Conservation (phyloP, 2,329 filamentous ascomycete genomes). For the Bipolaris bicolor region DNA sequence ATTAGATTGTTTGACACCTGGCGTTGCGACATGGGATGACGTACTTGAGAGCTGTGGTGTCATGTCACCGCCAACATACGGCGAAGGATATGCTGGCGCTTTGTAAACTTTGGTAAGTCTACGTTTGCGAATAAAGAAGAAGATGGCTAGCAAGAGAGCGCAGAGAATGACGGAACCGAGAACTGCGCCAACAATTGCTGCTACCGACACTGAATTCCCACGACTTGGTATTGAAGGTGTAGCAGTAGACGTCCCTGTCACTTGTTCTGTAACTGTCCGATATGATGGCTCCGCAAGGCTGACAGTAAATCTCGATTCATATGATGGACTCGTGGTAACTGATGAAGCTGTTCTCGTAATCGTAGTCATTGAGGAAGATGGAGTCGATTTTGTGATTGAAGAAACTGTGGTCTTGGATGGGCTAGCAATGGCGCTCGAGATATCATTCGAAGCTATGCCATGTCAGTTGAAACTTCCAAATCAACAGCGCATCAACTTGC, state of each 20-base stretch:
- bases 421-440: not conserved
- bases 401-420: not conserved
- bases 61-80: constrained; percentile 34
- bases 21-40: not conserved
- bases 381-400: not conserved
- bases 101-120: constrained; percentile 27
- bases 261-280: constrained; percentile 7
- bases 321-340: not conserved
- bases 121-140: constrained; percentile 21
- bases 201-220: constrained; percentile 12
- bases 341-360: not conserved
- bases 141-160: constrained; percentile 9
- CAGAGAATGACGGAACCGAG: constrained; percentile 28
- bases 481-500: constrained; percentile 19
- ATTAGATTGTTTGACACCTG: not conserved
- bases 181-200: constrained; percentile 32
- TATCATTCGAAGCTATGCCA: not conserved
- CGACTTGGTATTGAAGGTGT: not conserved
- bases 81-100: constrained; percentile 32
- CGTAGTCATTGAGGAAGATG: not conserved
- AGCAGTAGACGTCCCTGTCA: constrained; percentile 1
- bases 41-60: constrained; percentile 20
- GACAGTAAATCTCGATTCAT: not conserved
- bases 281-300: constrained; percentile 1
- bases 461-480: not conserved